Conservation (phyloP, 2,329 filamentous ascomycete genomes). For the Colletotrichum sp. region DNA sequence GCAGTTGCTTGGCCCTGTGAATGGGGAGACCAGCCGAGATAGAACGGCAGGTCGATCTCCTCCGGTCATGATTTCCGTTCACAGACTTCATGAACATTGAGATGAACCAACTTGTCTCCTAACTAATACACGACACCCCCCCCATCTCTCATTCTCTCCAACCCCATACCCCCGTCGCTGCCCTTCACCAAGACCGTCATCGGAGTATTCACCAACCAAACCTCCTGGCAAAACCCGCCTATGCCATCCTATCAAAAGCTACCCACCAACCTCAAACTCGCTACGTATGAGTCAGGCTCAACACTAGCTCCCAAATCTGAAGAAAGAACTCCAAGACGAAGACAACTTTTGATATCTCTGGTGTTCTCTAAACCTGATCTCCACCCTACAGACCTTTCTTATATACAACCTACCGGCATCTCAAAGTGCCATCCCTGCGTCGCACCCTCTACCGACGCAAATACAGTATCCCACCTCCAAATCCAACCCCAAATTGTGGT, state of each 20-base stretch:
- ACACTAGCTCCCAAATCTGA: too few relatives aligned
- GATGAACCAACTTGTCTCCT: background rate
- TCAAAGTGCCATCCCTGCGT: too few relatives aligned
- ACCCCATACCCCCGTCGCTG: background rate
- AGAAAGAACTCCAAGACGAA: too few relatives aligned
- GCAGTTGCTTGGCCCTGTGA: background rate
- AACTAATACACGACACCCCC: background rate
- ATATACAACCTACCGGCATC: background rate
- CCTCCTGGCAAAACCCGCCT: too few relatives aligned
- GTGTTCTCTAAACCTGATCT: background rate
- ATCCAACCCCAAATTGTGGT: background rate
- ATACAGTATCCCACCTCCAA: background rate
- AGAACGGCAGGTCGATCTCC: accelerated
- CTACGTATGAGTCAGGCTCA: too few relatives aligned
- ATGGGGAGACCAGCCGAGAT: background rate
- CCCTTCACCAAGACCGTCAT: background rate
- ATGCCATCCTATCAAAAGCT: too few relatives aligned
- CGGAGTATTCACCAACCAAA: background rate
- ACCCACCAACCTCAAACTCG: too few relatives aligned
- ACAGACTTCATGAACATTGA: background rate
- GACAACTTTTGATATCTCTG: too few relatives aligned
- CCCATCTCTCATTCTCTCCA: too few relatives aligned
- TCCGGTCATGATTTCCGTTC: background rate
- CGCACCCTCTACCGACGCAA: too few relatives aligned
- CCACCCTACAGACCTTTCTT: background rate